Evolutionary conservation across 257 asterid species (phyloP).

Genomic region (Jasminum sambac): DNA sequence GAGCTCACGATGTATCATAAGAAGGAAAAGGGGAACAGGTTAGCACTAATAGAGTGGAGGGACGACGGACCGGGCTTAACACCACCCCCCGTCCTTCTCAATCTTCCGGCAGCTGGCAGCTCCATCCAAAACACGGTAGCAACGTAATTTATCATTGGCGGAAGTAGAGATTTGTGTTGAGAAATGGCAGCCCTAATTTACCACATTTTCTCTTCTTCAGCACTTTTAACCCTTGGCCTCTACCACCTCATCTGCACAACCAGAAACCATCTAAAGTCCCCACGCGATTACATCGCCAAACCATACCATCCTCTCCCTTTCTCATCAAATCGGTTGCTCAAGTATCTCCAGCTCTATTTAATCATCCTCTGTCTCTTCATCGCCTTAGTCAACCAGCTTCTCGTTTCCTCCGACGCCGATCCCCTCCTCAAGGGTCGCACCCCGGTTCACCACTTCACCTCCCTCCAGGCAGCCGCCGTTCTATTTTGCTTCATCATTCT

Average conservation of each 20-base stretch:
- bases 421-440: slow-evolving; percentile 84
- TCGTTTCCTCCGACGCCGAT: slow-evolving; percentile 66
- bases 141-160: neutral
- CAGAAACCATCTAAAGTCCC: slow-evolving; percentile 64
- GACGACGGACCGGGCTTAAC: no score
- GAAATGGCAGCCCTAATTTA: slow-evolving; percentile 72
- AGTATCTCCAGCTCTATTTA: slow-evolving; percentile 63
- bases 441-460: slow-evolving; percentile 72
- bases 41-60: no score
- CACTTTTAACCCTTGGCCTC: slow-evolving; percentile 60
- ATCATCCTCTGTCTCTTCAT: slow-evolving; percentile 52
- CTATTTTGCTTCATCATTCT: slow-evolving; percentile 66
- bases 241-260: slow-evolving; percentile 82
- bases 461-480: slow-evolving; percentile 74
- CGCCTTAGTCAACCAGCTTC: slow-evolving; percentile 54
- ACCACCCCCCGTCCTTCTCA: no score
- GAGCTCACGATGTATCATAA: no score
- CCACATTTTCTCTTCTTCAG: slow-evolving; percentile 69
- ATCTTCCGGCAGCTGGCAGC: no score
- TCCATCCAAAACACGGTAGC: neutral
- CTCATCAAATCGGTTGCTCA: slow-evolving; percentile 38
- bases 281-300: slow-evolving; percentile 74
- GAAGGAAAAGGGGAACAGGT: no score
- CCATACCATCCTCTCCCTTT: slow-evolving; percentile 65
- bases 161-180: neutral